A percentile compares a stretch with the other conserved stretches of the same genome.
These are phyloP conservation scores for Asterella californica DNA, from an alignment of 225 moss, liverwort and hornwort genomes.

Conservation along the genomic window DNA sequence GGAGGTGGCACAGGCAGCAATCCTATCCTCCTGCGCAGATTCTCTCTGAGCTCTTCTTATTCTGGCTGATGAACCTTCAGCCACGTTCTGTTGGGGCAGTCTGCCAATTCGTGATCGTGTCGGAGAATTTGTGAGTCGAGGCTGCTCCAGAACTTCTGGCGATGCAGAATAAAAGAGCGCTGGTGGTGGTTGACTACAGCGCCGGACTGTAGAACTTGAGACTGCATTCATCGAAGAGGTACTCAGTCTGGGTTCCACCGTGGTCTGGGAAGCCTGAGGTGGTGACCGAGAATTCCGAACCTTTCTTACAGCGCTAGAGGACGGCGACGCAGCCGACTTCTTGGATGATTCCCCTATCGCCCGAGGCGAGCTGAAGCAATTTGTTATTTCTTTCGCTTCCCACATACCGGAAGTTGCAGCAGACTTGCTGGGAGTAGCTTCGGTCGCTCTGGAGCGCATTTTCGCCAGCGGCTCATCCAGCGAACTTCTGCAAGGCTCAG, in stretches of 20 bases:
- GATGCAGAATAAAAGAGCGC: neutral
- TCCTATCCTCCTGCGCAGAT: neutral
- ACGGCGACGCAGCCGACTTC: neutral
- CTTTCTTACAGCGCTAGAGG: slow-evolving; percentile 16
- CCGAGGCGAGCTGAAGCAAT: slow-evolving; percentile 13
- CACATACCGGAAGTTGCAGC: slow-evolving; percentile 22
- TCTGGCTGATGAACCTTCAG: neutral
- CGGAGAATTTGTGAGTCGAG: neutral
- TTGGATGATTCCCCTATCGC: slow-evolving; percentile 6
- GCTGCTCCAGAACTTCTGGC: neutral
- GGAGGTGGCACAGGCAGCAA: too few species aligned
- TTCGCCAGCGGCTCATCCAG: neutral
- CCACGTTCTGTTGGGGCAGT: neutral
- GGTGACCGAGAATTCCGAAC: slow-evolving; percentile 31
- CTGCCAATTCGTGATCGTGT: slow-evolving; percentile 6
- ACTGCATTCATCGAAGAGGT: neutral
- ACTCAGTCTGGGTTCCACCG: slow-evolving; percentile 20
- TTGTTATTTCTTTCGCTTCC: slow-evolving; percentile 37
- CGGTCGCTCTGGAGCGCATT: neutral
- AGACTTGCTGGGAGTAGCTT: neutral
- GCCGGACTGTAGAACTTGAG: neutral
- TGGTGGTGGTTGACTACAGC: neutral
- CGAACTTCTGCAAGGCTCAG: neutral
- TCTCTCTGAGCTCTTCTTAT: slow-evolving; percentile 1
- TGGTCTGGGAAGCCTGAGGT: slow-evolving; percentile 23